These are phyloP conservation scores for Acer campestre DNA, from an alignment of 345 rosid genomes.

Conservation along the genomic window DNA sequence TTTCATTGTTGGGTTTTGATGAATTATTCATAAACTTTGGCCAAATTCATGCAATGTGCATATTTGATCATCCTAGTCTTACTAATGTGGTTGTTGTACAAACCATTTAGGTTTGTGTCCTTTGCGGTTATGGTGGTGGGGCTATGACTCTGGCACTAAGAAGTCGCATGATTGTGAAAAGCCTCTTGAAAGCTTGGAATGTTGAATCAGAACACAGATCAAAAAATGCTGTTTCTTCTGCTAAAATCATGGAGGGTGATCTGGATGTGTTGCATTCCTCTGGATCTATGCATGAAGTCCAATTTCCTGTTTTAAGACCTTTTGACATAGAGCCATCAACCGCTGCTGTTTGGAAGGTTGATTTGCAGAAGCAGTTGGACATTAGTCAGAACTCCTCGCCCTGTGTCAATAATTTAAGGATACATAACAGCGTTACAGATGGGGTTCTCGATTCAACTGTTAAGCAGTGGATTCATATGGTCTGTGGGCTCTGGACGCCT, in stretches of 20 bases:
- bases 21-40: not conserved
- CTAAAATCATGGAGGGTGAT: slow-evolving; percentile 25
- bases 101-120: slow-evolving; percentile 48
- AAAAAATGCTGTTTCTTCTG: slow-evolving; percentile 19
- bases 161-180: slow-evolving; percentile 38
- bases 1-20: not conserved
- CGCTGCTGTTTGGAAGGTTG: slow-evolving; percentile 25
- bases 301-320: slow-evolving; percentile 25
- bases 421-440: slow-evolving; percentile 42
- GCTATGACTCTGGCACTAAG: slow-evolving; percentile 50
- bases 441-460: slow-evolving; percentile 43
- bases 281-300: slow-evolving; percentile 21
- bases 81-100: slow-evolving; percentile 12
- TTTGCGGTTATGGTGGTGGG: slow-evolving; percentile 59
- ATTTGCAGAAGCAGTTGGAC: slow-evolving; percentile 19
- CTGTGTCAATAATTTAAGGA: slow-evolving; percentile 22
- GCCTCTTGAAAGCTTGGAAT: slow-evolving; percentile 48
- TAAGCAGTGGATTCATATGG: slow-evolving; percentile 63
- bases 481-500: slow-evolving; percentile 62
- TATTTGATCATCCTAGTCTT: not conserved
- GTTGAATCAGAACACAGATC: slow-evolving; percentile 31
- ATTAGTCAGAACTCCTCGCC: slow-evolving; percentile 15
- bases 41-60: slow-evolving; percentile 4
- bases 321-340: slow-evolving; percentile 25
- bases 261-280: slow-evolving; percentile 15